Conservation (phyloP, 2,329 filamentous ascomycete species). For the Boeremia exigua region DNA sequence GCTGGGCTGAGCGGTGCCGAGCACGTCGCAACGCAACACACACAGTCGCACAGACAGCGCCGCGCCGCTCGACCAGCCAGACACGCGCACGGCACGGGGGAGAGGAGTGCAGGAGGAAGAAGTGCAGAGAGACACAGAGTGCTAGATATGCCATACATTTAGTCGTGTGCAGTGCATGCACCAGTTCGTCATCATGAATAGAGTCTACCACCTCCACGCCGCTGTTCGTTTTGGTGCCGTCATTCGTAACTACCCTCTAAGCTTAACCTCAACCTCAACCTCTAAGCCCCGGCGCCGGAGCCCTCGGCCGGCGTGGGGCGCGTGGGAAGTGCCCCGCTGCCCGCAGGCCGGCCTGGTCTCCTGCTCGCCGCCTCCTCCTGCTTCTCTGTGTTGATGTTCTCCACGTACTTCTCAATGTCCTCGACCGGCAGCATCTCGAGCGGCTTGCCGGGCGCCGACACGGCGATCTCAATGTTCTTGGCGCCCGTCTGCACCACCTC, state of each 20-base stretch:
- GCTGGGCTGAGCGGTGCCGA: constrained; percentile 64
- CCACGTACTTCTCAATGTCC: constrained; percentile 96
- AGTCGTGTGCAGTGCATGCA: constrained; percentile 30
- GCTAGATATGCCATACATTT: constrained; percentile 38
- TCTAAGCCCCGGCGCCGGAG: constrained; percentile 39
- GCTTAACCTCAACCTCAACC: too few relatives aligned
- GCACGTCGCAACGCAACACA: constrained; percentile 1
- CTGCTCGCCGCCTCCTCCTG: constrained; percentile 98
- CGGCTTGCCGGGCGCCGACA: constrained; percentile 91
- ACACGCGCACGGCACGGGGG: not conserved
- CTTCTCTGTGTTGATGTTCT: constrained; percentile 99
- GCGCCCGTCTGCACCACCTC: constrained; percentile 98
- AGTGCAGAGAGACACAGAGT: not conserved
- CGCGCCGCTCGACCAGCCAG: constrained; percentile 2
- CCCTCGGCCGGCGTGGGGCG: constrained; percentile 57
- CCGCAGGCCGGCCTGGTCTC: constrained; percentile 70
- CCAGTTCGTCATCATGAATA: constrained; percentile 35
- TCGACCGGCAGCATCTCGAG: constrained; percentile 95
- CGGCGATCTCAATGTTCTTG: constrained; percentile 99
- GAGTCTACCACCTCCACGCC: too few relatives aligned
- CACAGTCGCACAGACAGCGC: constrained; percentile 16
- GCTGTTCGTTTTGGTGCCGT: too few relatives aligned
- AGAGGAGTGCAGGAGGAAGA: too few relatives aligned
- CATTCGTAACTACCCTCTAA: constrained; percentile 33
- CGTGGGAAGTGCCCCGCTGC: constrained; percentile 76